Evolutionary conservation across 2,329 filamentous ascomycete species (phyloP).

Genomic region (Capronia americana): DNA sequence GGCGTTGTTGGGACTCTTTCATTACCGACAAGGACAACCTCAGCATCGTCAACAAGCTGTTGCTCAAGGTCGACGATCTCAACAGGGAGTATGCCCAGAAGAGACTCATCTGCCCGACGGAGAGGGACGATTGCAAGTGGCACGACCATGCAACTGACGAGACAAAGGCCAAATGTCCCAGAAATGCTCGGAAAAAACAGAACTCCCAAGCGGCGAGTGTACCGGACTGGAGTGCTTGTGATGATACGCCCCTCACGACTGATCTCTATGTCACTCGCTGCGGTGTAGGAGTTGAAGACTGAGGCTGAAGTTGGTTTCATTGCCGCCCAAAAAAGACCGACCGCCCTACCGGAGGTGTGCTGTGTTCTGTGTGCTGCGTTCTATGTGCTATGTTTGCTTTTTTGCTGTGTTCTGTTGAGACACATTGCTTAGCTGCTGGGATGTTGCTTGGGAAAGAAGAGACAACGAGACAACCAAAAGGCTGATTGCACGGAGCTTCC

Average conservation of each 20-base stretch:
- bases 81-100: neutral
- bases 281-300: no score
- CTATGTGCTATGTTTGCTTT: no score
- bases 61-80: conserved; percentile 13
- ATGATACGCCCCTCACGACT: neutral
- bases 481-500: no score
- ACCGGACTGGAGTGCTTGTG: neutral
- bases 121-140: conserved; percentile 25
- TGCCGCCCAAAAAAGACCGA: no score
- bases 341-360: no score
- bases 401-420: no score
- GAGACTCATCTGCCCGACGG: conserved; percentile 9
- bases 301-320: no score
- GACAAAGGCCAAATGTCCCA: conserved; percentile 8
- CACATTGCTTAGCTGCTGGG: no score
- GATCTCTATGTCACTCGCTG: neutral
- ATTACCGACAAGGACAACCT: neutral
- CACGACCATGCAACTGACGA: conserved; percentile 20
- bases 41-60: neutral
- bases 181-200: neutral
- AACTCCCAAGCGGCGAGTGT: neutral
- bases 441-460: no score
- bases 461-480: no score
- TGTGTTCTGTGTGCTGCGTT: no score
- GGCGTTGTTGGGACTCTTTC: neutral